Evolutionary conservation across 2,329 filamentous ascomycete species (phyloP).

Genomic region (Trichoderma gracile): DNA sequence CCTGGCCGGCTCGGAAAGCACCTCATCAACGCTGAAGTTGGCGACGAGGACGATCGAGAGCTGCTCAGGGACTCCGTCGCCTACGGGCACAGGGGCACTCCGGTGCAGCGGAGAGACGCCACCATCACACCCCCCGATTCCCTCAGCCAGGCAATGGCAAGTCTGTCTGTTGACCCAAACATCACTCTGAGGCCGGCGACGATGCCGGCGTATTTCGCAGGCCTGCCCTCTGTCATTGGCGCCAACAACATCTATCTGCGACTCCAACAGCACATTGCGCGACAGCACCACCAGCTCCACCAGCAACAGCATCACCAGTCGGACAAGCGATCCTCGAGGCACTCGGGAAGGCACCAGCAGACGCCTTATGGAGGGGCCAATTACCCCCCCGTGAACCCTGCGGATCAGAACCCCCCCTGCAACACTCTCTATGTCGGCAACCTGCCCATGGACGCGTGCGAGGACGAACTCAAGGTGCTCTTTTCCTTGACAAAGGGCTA

Average conservation of each 20-base stretch:
- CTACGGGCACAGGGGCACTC: conserved; percentile 63
- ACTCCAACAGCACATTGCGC: background rate
- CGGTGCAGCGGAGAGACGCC: conserved; percentile 62
- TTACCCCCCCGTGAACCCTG: conserved; percentile 86
- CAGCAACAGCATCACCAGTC: conserved; percentile 26
- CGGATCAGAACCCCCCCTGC: conserved; percentile 95
- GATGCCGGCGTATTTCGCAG: conserved; percentile 49
- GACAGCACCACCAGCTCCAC: background rate
- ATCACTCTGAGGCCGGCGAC: conserved; percentile 54
- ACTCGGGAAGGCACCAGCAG: conserved; percentile 27
- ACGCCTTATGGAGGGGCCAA: conserved; percentile 59
- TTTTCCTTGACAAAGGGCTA: conserved; percentile 94
- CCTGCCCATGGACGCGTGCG: conserved; percentile 84
- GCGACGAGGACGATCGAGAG: conserved; percentile 64
- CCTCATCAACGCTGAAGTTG: conserved; percentile 67
- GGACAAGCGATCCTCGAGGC: conserved; percentile 32
- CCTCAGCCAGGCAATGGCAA: conserved; percentile 63
- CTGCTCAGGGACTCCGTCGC: conserved; percentile 72
- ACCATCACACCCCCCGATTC: conserved; percentile 64
- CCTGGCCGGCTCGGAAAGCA: conserved; percentile 66
- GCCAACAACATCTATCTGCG: background rate
- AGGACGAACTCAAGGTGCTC: conserved; percentile 91
- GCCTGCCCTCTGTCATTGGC: conserved; percentile 58
- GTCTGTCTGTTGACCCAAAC: conserved; percentile 69
- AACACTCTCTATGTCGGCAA: conserved; percentile 99